Evolutionary conservation across 306 rosid genomes (phyloP), one percentile per base, ranked within the genome.

Genomic region (Carpinus fangiana): DNA sequence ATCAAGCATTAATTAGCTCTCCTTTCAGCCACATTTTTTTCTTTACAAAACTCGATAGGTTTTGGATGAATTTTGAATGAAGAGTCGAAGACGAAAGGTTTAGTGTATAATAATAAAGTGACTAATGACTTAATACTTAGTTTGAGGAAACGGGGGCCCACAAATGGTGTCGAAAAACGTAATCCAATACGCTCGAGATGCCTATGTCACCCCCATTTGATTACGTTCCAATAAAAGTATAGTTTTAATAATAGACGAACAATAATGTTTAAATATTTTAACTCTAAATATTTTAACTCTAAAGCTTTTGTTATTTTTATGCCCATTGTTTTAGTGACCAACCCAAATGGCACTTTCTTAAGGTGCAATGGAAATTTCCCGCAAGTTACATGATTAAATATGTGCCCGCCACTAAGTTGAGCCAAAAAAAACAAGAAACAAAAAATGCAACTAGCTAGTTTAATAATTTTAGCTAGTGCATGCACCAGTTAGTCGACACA

Each of bases 301-400:
- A 45, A 8, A 9, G 60, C 65, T 61, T 53, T 62, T 62, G 10
- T 10, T 16, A 18, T 5, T 3, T 21, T 50, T 10, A 14, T 36
- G 45, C 14, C 28, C 13, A 74, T 48, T 62, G 45, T 68, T 68
- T 43, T 81, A 47, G 23, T 77, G 80, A 60, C 52, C 75, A 26
- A 74, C 72, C 78, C 76, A 80, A 67, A 75, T 34, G 65, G 36
- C 76, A 50, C 55, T 72, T 10, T 31, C 14, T 46, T 75, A 26
- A 46, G 54, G 54, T 75, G 72, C 80, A 86, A 65, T 65, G 88
- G 72, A 83, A 83, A 79, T 79, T 85, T 84, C 64, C 80, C 72
- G 70, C 76, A 70, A 59, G 74, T 81, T 75, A 28, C 57, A 41
- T 41, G 64, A 59, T n/a, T 2, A 18, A 12, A 64, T 62, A 21